Conservation (phyloP, 306 rosid genomes). For the Nissolia schottii region DNA sequence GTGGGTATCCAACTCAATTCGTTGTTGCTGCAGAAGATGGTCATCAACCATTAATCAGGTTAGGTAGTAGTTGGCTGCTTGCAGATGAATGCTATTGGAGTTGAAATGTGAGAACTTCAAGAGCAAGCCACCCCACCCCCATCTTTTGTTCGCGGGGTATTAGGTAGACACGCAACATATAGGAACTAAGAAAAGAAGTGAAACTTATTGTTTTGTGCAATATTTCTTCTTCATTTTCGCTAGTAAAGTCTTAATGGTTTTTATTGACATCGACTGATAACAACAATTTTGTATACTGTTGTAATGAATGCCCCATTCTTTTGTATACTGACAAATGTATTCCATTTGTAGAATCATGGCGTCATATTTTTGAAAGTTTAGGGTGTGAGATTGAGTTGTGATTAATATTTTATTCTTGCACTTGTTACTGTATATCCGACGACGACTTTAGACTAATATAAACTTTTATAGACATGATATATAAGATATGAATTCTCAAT, state of each 20-base stretch:
- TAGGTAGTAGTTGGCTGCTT: conserved; percentile 9
- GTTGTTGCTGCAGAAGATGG: conserved; percentile 9
- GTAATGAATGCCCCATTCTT: conserved; percentile 32
- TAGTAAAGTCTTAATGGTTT: conserved; percentile 12
- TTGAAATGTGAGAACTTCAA: conserved; percentile 2
- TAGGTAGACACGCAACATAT: conserved; percentile 7
- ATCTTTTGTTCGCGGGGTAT: not conserved
- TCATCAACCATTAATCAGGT: conserved; percentile 14
- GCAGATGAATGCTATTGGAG: conserved; percentile 10
- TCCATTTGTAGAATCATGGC: conserved; percentile 23
- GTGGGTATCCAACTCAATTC: conserved; percentile 23
- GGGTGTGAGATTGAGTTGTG: not conserved
- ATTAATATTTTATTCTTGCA: not conserved
- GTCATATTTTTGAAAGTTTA: conserved; percentile 13
- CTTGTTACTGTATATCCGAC: too few relatives aligned
- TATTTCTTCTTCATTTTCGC: conserved; percentile 20
- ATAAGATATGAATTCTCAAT: too few relatives aligned
- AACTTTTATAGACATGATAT: too few relatives aligned
- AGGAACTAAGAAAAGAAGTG: conserved; percentile 13
- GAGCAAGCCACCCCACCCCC: not conserved
- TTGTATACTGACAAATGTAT: conserved; percentile 30
- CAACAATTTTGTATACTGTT: conserved; percentile 30
- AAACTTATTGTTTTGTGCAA: conserved; percentile 18
- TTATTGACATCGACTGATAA: conserved; percentile 23
- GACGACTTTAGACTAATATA: too few relatives aligned